Percentiles rank a stretch among this genome's conserved stretches.
Conservation (phyloP, 2,329 filamentous ascomycete species). For the Fusarium sarcochroum region DNA sequence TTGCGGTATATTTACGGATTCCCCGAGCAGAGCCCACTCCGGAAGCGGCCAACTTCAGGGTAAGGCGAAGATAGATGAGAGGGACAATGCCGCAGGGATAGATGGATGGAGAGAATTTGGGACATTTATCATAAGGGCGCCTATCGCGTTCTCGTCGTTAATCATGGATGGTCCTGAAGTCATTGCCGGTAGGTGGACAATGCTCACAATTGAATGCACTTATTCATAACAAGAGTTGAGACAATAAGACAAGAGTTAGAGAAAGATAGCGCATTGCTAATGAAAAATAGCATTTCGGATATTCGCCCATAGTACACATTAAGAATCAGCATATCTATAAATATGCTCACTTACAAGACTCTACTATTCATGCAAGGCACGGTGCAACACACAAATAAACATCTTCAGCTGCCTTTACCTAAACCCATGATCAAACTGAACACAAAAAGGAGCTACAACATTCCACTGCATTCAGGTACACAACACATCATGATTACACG, state of each 20-base stretch:
- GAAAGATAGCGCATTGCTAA: too few relatives aligned
- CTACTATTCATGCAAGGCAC: not conserved
- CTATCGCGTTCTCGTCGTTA: not conserved
- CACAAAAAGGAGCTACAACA: constrained; percentile 6
- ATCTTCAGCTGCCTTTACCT: not conserved
- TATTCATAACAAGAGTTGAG: too few relatives aligned
- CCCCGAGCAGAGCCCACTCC: not conserved
- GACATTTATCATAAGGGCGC: not conserved
- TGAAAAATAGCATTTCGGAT: too few relatives aligned
- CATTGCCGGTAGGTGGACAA: too few relatives aligned
- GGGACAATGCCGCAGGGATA: not conserved
- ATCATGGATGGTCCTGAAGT: not conserved
- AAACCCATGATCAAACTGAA: not conserved
- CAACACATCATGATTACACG: constrained; percentile 13
- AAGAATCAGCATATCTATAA: not conserved
- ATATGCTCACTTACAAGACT: not conserved
- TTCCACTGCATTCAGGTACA: constrained; percentile 22
- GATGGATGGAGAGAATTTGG: not conserved
- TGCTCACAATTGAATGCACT: too few relatives aligned
- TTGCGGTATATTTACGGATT: not conserved
- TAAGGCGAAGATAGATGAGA: not conserved
- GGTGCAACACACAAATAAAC: not conserved
- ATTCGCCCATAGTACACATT: not conserved
- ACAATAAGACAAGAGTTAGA: too few relatives aligned
- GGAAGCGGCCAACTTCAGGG: constrained; percentile 11